A percentile compares a stretch with the other conserved stretches of the same genome.
phyloP scores from a whole-genome alignment of 163 green algal species.

The Scenedesmus sp. region DNA sequence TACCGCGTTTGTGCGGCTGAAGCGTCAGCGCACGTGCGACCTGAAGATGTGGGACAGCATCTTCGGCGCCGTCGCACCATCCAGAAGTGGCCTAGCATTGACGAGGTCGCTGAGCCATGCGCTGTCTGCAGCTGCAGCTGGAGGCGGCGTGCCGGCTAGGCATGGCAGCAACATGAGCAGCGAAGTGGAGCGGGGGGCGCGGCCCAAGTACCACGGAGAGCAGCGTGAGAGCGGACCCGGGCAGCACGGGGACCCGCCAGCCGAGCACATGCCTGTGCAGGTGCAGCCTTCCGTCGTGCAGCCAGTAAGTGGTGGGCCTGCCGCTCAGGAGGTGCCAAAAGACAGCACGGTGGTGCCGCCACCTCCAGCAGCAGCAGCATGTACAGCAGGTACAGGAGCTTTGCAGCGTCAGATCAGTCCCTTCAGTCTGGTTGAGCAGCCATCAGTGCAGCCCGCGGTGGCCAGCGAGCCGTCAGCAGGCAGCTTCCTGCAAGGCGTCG shows the following conservation, averaged over 20 bases:
- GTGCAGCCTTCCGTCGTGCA: not conserved
- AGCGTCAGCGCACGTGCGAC: not conserved
- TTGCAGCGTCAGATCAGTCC: not conserved
- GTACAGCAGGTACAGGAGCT: too few species aligned
- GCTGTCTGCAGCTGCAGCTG: not conserved
- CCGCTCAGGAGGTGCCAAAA: not conserved
- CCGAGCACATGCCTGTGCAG: not conserved
- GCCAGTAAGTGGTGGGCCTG: not conserved
- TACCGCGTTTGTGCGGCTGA: not conserved
- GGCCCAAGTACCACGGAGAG: not conserved
- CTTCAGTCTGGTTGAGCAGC: not conserved
- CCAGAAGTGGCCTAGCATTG: not conserved
- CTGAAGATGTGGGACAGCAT: not conserved
- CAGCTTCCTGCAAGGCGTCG: not conserved
- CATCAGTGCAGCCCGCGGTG: not conserved
- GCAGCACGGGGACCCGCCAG: not conserved
- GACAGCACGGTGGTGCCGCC: not conserved
- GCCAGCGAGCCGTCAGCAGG: not conserved
- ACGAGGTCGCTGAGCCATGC: not conserved
- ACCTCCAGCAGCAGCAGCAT: not conserved
- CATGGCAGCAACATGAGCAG: not conserved
- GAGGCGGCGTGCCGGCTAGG: too few species aligned
- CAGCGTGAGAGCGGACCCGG: not conserved
- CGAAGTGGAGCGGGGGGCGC: not conserved
- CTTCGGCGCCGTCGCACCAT: not conserved